phyloP scores from a whole-genome alignment of 2,329 filamentous ascomycete genomes.

The Stagonosporopsis rhizophila region DNA sequence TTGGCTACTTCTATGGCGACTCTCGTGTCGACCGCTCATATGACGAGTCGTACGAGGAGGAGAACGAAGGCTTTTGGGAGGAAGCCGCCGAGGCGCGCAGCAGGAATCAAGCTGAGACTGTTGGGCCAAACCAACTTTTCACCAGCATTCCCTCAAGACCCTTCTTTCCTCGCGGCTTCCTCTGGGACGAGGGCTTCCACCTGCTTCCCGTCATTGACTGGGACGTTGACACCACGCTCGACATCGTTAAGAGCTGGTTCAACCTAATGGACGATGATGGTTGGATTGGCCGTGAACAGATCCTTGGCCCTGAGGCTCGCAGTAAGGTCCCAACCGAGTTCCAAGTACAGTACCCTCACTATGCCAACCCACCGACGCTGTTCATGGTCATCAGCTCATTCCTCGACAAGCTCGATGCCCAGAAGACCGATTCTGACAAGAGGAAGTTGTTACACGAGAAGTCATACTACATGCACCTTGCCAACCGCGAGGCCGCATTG shows the following conservation, averaged over 20 bases:
- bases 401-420: slow-evolving; percentile 74
- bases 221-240: slow-evolving; percentile 83
- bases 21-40: slow-evolving; percentile 89
- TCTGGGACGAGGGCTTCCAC: slow-evolving; percentile 99
- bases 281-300: slow-evolving; percentile 97
- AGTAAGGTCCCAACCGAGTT: slow-evolving; percentile 95
- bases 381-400: slow-evolving; percentile 89
- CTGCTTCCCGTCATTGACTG: slow-evolving; percentile 89
- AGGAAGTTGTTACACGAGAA: slow-evolving; percentile 47
- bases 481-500: slow-evolving; percentile 71
- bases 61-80: slow-evolving; percentile 94
- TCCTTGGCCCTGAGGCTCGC: slow-evolving; percentile 86
- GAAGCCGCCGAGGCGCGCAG: slow-evolving; percentile 81
- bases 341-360: slow-evolving; percentile 94
- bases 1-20: slow-evolving; percentile 93
- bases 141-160: slow-evolving; percentile 90
- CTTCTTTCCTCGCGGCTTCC: slow-evolving; percentile 94
- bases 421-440: slow-evolving; percentile 43
- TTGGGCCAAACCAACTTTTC: slow-evolving; percentile 87
- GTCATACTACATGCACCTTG: slow-evolving; percentile 68
- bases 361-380: slow-evolving; percentile 94
- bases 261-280: slow-evolving; percentile 95
- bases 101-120: slow-evolving; percentile 71
- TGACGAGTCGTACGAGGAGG: slow-evolving; percentile 92
- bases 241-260: slow-evolving; percentile 95